Base-by-base conservation (phyloP, 2,329 filamentous ascomycete species). In the Malbranchea cinnamomea region DNA sequence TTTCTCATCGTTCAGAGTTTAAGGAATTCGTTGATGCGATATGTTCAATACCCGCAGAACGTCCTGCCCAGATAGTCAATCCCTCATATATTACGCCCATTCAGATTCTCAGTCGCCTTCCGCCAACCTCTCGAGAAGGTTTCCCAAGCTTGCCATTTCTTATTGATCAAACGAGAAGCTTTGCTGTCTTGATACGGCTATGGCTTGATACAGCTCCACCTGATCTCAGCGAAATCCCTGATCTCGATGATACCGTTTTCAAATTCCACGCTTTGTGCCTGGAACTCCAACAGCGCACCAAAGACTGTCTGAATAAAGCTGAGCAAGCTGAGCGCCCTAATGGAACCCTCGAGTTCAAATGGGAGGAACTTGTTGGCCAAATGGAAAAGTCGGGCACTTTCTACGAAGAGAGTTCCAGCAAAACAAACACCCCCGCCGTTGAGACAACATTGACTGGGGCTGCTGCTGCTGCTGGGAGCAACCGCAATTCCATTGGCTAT, bases 91-190 rank as follows among this genome's bases (percentile, higher is more conserved):
- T 81, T 28, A 94, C 89, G 0, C 89, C 89, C 1, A 74, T 89
- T 32, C 84, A 85, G 6, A 95, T 98, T 37, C 68, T 92, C 23
- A 74, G 77, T 24, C 78, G 89, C 1, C 59, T 95, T 9, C 78
- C 82, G 5, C 72, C 77, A 6, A 76, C 77, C 1, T 82, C 81
- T 6, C 72, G 82, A 33, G 89, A 98, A 57, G 89, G 89, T 0
- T 93, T 94, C 44, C 87, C 85, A 0, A 89, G 81, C 26, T 63
- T 98, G 9, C 89, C 89, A 1, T 94, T 92, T 49, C 68, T 98
- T 3, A 80, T 98, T 37, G 89, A 98, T 43, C 77, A 85, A 38
- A 74, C 84, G 5, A 73, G 82, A 37, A 85, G 81, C 43, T 84
- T 85, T 43, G 83, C 89, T 0, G 75, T 77, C 21, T 59, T 98